Percentiles rank a stretch among this genome's conserved stretches.
Conservation (phyloP, 805 yeast species). For the Phaffomyces antillensis region DNA sequence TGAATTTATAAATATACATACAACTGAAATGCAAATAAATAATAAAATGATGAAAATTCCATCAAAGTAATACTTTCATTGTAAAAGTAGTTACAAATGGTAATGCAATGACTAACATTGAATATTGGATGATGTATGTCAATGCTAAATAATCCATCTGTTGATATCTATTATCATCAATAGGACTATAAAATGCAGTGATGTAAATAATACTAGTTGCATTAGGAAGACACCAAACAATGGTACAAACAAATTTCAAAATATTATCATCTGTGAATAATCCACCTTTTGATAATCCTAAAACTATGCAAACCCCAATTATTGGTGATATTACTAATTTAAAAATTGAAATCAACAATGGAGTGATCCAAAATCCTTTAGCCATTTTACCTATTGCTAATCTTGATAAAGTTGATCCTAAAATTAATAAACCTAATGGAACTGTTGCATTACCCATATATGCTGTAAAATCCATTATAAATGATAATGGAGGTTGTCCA, state of each 20-base stretch:
- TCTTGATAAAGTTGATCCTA: slow-evolving; percentile 88
- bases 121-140: slow-evolving; percentile 20
- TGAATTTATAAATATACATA: too few species aligned
- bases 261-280: slow-evolving; percentile 52
- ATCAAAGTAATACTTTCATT: slow-evolving; percentile 7
- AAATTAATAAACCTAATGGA: slow-evolving; percentile 74
- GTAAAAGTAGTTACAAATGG: slow-evolving; percentile 19
- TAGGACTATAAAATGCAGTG: slow-evolving; percentile 79
- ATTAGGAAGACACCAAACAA: slow-evolving; percentile 78
- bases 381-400: slow-evolving; percentile 48
- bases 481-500: slow-evolving; percentile 73
- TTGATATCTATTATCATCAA: slow-evolving; percentile 12
- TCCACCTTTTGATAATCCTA: slow-evolving; percentile 57
- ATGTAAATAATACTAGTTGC: slow-evolving; percentile 85
- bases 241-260: slow-evolving; percentile 65
- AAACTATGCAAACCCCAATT: slow-evolving; percentile 61
- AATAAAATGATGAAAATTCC: not conserved
- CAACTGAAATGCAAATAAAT: too few species aligned
- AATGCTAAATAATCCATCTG: slow-evolving; percentile 21
- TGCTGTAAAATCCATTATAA: slow-evolving; percentile 70
- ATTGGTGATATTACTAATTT: slow-evolving; percentile 73
- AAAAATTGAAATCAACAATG: slow-evolving; percentile 47
- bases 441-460: slow-evolving; percentile 88
- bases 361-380: slow-evolving; percentile 32
- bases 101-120: slow-evolving; percentile 17